These are phyloP conservation scores for Gossypium laxum DNA, from an alignment of 441 rosid genomes.

Conservation along the genomic window DNA sequence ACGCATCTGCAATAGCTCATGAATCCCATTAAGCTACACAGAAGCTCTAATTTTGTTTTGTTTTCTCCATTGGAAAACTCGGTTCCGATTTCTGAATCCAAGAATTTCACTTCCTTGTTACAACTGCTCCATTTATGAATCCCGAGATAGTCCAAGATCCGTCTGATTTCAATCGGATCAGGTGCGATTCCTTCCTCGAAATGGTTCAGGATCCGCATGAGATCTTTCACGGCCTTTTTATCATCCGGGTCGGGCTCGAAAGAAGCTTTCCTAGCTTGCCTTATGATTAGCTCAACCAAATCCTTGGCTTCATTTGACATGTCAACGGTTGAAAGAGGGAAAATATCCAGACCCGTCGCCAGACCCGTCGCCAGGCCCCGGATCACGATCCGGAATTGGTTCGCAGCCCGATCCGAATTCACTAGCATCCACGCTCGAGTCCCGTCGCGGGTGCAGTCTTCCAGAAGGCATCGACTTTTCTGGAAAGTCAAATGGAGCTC, in stretches of 20 bases:
- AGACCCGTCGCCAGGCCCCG: constrained; percentile 48
- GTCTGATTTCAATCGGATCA: constrained; percentile 20
- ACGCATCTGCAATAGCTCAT: constrained; percentile 54
- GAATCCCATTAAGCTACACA: constrained; percentile 50
- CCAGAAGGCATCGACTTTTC: constrained; percentile 43
- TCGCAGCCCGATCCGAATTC: constrained; percentile 43
- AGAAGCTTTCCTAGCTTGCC: constrained; percentile 43
- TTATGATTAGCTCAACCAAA: constrained; percentile 32
- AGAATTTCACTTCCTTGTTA: constrained; percentile 39
- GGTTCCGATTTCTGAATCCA: constrained; percentile 38
- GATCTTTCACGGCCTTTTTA: constrained; percentile 24
- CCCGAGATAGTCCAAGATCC: constrained; percentile 41
- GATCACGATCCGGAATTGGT: constrained; percentile 34
- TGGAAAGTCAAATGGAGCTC: constrained; percentile 63
- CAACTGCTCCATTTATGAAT: constrained; percentile 56
- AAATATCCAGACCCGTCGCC: too few relatives aligned
- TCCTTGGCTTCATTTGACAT: constrained; percentile 46
- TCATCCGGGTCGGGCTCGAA: constrained; percentile 39
- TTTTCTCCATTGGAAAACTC: constrained; percentile 27
- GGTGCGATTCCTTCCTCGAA: constrained; percentile 44
- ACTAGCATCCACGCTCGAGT: constrained; percentile 48
- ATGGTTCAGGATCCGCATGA: constrained; percentile 31
- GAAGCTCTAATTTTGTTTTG: constrained; percentile 22
- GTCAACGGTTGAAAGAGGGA: constrained; percentile 34
- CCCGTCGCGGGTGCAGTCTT: constrained; percentile 59